Evolutionary conservation across 2,329 filamentous ascomycete genomes (phyloP).

Genomic region (Colletotrichum sp.): DNA sequence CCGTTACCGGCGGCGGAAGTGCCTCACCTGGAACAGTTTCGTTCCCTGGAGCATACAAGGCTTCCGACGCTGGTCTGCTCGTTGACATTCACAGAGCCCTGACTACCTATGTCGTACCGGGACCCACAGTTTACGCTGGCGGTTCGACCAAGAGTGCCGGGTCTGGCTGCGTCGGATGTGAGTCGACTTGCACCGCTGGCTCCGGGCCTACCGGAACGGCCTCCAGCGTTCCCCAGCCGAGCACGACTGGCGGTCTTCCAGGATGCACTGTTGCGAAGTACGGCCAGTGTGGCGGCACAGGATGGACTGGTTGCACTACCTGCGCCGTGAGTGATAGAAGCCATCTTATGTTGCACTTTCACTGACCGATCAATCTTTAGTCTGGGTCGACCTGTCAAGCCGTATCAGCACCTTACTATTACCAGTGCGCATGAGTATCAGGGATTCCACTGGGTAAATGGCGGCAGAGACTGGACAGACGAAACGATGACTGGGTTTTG

Average conservation of each 20-base stretch:
- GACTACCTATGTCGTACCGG: constrained; percentile 47
- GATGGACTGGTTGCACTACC: constrained; percentile 16
- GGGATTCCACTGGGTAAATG: not conserved
- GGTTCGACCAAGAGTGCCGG: constrained; percentile 46
- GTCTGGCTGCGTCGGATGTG: constrained; percentile 43
- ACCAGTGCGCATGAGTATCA: not conserved
- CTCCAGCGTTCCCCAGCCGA: constrained; percentile 22
- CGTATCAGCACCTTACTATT: constrained; percentile 9
- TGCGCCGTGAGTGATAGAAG: not conserved
- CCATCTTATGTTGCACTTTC: not conserved
- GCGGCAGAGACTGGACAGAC: not conserved
- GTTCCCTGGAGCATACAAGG: constrained; percentile 20
- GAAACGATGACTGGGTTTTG: not conserved
- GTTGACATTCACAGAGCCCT: constrained; percentile 50
- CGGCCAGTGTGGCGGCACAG: constrained; percentile 8
- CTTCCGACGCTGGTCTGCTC: constrained; percentile 47
- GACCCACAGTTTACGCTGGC: constrained; percentile 45
- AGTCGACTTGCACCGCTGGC: constrained; percentile 41
- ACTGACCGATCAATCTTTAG: not conserved
- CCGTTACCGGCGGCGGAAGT: constrained; percentile 29
- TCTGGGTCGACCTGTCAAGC: constrained; percentile 9
- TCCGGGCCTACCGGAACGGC: constrained; percentile 31
- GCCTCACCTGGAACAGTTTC: constrained; percentile 25
- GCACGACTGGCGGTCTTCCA: not conserved
- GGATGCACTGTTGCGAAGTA: constrained; percentile 19